phyloP scores from a whole-genome alignment of 225 moss, liverwort and hornwort genomes.

The Sphagnum contortum region DNA sequence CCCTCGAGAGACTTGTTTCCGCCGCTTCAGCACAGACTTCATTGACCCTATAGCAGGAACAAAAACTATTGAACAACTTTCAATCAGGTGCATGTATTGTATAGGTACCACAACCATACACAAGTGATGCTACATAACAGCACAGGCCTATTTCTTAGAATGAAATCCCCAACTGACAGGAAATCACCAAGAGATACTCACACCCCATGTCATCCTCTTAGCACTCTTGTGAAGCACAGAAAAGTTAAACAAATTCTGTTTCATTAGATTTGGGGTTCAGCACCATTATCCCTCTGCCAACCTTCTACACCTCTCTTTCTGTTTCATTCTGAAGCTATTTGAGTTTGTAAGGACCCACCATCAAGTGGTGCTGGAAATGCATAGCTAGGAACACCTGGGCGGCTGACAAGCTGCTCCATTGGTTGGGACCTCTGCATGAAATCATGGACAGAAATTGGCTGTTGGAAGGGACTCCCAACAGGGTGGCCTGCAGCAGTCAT shows the following conservation, averaged over 20 bases:
- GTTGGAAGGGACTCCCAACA: slow-evolving; percentile 68
- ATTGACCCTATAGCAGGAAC: slow-evolving; percentile 57
- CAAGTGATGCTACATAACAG: too few species aligned
- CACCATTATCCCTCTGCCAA: too few species aligned
- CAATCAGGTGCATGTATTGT: slow-evolving; percentile 1
- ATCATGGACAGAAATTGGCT: slow-evolving; percentile 71
- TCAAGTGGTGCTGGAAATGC: slow-evolving; percentile 65
- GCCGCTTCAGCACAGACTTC: slow-evolving; percentile 75
- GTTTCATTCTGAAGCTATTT: neutral
- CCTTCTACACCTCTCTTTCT: too few species aligned
- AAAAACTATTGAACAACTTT: slow-evolving; percentile 20
- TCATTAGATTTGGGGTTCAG: too few species aligned
- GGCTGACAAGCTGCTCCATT: slow-evolving; percentile 88
- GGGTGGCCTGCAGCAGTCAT: slow-evolving; percentile 82
- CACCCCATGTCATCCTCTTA: too few species aligned
- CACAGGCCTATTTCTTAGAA: too few species aligned
- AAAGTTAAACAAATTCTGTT: too few species aligned
- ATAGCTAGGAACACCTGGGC: slow-evolving; percentile 63
- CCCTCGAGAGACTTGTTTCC: slow-evolving; percentile 91
- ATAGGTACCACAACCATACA: too few species aligned
- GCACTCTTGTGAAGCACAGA: too few species aligned
- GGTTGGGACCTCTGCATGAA: slow-evolving; percentile 94
- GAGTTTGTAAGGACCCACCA: slow-evolving; percentile 28
- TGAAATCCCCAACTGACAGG: too few species aligned
- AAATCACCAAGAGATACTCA: too few species aligned